Base-by-base conservation (phyloP, 1,284 basidiomycete species). In the Termitomyces sp. region DNA sequence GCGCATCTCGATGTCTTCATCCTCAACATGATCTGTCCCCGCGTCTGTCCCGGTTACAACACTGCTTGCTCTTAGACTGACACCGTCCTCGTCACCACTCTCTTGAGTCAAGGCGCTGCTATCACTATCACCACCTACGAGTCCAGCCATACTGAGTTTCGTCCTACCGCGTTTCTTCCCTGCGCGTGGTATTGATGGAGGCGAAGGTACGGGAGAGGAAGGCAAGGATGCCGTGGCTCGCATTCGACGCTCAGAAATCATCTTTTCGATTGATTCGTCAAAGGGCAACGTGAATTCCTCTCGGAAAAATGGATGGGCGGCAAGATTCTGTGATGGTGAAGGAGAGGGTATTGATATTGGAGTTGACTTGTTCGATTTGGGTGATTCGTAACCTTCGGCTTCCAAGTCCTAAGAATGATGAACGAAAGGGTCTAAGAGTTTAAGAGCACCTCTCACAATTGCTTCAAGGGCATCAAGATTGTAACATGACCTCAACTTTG, bases 101-200 rank as follows among this genome's bases (percentile, higher is more conserved):
- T 90, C 87, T 65, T 87, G 83, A 7, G 88, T 90, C 62, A 90
- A 65, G 33, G 85, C 88, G 58, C 88, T 90, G 61, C 86, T 88
- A 62, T 90, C 88, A 64, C 88, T 90, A 64, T 90, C 86, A 3
- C 86, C 86, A 26, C 81, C 83, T 2, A 88, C 79, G 19, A 89
- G 68, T 0, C 87, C 87, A 0, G 86, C 85, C 71, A 84, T 73
- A 55, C 83, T 80, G 53, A 76, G 65, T 62, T 75, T 73, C 53
- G 71, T 73, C 59, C 73, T 70, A 12, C 59, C 58, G 39, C 63
- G 63, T 48, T 65, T 65, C 53, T 61, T 61, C 15, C 61, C 63
- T 17, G 55, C 40, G 7, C 58, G 59, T 17, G 59, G 47, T 54
- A 57, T 58, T 19, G 51, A 15, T 17, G 52, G 66, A 6, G 77